Conservation (phyloP, 1,284 basidiomycete species). For the Moesziomyces parantarcticus region DNA sequence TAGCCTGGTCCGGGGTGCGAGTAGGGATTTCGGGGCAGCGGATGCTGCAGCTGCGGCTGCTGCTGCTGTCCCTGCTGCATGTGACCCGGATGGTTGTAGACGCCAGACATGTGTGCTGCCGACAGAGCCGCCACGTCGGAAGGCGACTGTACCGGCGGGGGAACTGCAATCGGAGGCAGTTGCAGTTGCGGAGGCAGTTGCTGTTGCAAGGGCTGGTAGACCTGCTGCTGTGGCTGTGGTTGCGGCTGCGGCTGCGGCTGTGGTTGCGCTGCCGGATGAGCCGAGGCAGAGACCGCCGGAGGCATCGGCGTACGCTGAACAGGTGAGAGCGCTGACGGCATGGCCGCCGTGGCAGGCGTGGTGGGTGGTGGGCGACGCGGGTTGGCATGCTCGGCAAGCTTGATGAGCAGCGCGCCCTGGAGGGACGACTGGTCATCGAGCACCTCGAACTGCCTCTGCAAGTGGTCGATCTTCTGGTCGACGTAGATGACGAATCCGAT, state of each 20-base stretch:
- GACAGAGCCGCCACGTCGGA: background rate
- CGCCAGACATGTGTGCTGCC: background rate
- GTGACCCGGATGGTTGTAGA: no score
- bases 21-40: background rate
- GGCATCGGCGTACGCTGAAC: conserved; percentile 1
- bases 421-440: conserved; percentile 38
- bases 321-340: background rate
- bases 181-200: background rate
- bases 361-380: conserved; percentile 11
- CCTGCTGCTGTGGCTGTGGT: background rate
- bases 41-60: conserved; percentile 2
- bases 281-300: background rate
- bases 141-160: no score
- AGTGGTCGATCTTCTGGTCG: conserved; percentile 1
- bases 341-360: background rate
- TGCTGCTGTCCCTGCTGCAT: conserved; percentile 3
- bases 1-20: no score
- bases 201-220: background rate
- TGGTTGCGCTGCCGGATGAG: background rate
- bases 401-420: conserved; percentile 43
- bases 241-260: background rate
- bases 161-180: no score
- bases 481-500: conserved; percentile 2
- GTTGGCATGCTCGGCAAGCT: conserved; percentile 36
- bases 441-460: conserved; percentile 16